Evolutionary conservation across 805 yeast genomes (phyloP).

Genomic region (Candida nanaspora): DNA sequence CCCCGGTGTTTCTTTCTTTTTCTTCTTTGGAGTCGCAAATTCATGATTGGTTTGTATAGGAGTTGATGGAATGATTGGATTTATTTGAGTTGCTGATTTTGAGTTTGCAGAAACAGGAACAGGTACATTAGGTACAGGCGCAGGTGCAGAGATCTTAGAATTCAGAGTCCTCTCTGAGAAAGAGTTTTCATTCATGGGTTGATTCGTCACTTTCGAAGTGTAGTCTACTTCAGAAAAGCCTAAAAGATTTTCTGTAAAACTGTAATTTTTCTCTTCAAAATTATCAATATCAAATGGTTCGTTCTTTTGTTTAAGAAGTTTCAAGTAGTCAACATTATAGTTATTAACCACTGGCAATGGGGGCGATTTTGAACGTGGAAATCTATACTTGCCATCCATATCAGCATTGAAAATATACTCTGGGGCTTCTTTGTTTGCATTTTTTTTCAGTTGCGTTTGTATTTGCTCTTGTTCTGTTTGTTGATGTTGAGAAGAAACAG

Average conservation of each 20-base stretch:
- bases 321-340: conserved; percentile 37
- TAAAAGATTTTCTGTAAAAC: no score
- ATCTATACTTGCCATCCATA: conserved; percentile 45
- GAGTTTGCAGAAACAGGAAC: background rate
- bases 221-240: no score
- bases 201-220: no score
- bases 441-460: background rate
- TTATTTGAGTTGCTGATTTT: background rate
- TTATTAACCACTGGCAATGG: conserved; percentile 16
- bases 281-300: no score
- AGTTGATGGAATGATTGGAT: background rate
- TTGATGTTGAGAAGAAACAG: conserved; percentile 7
- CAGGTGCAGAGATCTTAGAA: background rate
- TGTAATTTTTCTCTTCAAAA: background rate
- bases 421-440: conserved; percentile 4
- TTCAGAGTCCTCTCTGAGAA: no score
- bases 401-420: conserved; percentile 44
- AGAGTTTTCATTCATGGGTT: no score
- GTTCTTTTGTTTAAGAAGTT: conserved; percentile 15
- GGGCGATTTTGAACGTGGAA: conserved; percentile 38
- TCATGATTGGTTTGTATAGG: background rate
- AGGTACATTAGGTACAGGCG: no score
- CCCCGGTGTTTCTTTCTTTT: background rate
- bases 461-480: conserved; percentile 5
- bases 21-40: background rate